Evolutionary conservation across 1,284 basidiomycete species (phyloP).

Genomic region (Rhodotorula sp.): DNA sequence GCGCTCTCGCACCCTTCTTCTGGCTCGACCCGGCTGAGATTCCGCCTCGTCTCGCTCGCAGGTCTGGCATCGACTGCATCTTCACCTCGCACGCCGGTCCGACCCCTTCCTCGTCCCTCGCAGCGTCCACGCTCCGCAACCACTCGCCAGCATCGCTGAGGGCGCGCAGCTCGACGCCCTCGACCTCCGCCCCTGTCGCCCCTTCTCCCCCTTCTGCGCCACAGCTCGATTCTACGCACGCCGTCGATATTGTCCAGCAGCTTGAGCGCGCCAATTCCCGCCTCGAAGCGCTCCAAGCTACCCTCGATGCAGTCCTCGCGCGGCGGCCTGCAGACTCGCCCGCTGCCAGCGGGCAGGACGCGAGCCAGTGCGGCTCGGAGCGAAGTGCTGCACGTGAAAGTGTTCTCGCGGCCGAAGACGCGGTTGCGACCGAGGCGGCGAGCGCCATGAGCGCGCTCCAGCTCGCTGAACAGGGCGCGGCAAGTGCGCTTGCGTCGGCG

Average conservation of each 20-base stretch:
- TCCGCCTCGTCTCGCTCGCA: background rate
- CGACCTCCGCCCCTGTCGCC: background rate
- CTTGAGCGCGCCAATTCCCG: background rate
- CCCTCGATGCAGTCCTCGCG: background rate
- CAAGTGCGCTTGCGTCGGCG: background rate
- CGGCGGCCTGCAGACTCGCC: background rate
- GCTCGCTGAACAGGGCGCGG: background rate
- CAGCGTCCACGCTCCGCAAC: background rate
- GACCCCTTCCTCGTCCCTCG: background rate
- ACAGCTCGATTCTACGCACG: background rate
- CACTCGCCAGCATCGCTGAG: background rate
- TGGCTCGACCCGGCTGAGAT: background rate
- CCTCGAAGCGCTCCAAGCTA: background rate
- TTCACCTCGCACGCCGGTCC: conserved; percentile 28
- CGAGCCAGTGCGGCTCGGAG: conserved; percentile 1
- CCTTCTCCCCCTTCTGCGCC: background rate
- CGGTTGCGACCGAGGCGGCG: conserved; percentile 24
- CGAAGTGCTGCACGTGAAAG: conserved; percentile 31
- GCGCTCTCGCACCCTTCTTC: background rate
- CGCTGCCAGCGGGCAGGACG: background rate
- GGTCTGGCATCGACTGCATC: conserved; percentile 34
- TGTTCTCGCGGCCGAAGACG: conserved; percentile 32
- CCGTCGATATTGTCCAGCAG: background rate
- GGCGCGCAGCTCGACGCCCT: background rate
- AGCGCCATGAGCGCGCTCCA: conserved; percentile 1